Base-by-base conservation (phyloP, 345 rosid species). In the Dovyalis caffra region DNA sequence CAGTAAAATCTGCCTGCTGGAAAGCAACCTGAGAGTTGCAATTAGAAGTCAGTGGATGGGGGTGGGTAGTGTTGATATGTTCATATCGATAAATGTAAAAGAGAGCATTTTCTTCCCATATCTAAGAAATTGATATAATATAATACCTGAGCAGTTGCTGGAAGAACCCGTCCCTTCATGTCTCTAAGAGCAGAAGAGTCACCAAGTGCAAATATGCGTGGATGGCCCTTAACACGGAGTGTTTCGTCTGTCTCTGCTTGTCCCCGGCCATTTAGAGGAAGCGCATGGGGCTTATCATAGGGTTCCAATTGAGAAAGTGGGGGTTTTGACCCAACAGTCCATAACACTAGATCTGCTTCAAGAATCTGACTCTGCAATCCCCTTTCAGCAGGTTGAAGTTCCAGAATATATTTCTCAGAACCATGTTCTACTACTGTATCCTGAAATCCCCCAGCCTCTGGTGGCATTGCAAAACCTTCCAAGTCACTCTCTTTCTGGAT, bases 221-320 rank as follows among this genome's bases (percentile, higher is more conserved):
- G 97, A 81, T 95, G 97, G 65, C 97, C 99, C 85, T 91, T 92
- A 57, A 92, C 97, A 75, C 95, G 95, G 23, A 95, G 92, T 47
- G 95, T 95, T 82, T 95, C 97, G 68, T 95, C 99, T 47, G 97
- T 95, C 80, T 92, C 94, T 9, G 94, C 92, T 83, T 95, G 95
- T 81, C 97, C 99, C 69, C 92, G 86, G 26, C 81, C 88, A 78
- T 87, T 95, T 67, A 91, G 79, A 45, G 95, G 95, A 72, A 95
- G 88, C 53, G 85, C 90, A 49, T 65, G 76, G 49, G 72, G 82
- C 72, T 33, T 73, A 64, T 80, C 80, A 65, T 49, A 14, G 68
- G 88, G 82, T 75, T 89, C 93, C 28, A 95, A 65, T 61, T 86
- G 81, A 7, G 97, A 89, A 80, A 95, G 91, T 71, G 84, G 87